These are phyloP conservation scores for Echites panduratus DNA, from an alignment of 257 asterid species.

Conservation along the genomic window DNA sequence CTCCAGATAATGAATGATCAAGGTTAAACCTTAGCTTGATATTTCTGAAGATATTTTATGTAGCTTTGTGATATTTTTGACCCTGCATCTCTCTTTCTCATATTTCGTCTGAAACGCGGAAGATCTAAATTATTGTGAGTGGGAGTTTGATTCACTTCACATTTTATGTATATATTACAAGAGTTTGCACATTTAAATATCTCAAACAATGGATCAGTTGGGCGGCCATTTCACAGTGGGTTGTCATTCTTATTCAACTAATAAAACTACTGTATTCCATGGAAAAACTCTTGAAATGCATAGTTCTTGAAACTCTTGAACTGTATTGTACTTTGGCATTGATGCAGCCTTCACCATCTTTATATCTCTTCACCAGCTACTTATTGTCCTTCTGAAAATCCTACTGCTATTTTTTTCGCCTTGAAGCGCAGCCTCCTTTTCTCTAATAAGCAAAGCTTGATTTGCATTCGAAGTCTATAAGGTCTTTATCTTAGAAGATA, in stretches of 20 bases:
- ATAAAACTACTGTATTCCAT: neutral
- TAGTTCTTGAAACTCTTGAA: too few species aligned
- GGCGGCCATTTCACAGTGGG: neutral
- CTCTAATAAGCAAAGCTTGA: too few species aligned
- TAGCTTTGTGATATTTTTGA: neutral
- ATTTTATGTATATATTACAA: neutral
- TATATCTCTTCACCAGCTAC: too few species aligned
- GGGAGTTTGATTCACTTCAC: neutral
- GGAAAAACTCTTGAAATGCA: neutral
- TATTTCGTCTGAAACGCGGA: neutral
- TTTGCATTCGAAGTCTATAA: too few species aligned
- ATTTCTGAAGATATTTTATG: neutral
- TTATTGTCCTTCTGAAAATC: too few species aligned
- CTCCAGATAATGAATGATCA: conserved; percentile 9
- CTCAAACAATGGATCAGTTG: neutral
- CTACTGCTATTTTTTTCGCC: too few species aligned
- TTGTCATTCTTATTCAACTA: neutral
- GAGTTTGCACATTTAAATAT: neutral
- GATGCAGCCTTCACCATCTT: too few species aligned
- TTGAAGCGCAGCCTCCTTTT: too few species aligned
- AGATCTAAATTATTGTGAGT: neutral
- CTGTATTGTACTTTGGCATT: too few species aligned
- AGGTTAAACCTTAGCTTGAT: conserved; percentile 13
- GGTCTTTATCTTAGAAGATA: too few species aligned
- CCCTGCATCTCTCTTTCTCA: neutral